Percentiles rank a stretch among this genome's conserved stretches.
Evolutionary conservation across 768 basidiomycete species (phyloP).

Genomic region (Xerocomellus amylosporus): DNA sequence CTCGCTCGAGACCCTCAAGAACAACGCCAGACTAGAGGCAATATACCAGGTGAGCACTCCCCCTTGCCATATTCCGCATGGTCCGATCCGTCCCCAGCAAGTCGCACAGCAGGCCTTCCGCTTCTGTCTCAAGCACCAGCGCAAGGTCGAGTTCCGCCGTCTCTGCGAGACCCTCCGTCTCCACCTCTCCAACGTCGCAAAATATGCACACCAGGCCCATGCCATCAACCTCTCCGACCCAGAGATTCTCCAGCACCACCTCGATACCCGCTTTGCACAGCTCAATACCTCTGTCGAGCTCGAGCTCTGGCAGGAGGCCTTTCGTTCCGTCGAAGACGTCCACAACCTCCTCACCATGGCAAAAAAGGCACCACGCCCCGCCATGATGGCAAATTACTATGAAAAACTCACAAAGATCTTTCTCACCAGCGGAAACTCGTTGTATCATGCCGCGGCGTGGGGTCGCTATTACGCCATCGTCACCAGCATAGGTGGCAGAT

Average conservation of each 20-base stretch:
- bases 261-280: conserved; percentile 96
- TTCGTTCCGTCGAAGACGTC: conserved; percentile 97
- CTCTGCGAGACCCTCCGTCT: conserved; percentile 95
- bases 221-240: conserved; percentile 94
- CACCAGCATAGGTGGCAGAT: conserved; percentile 67
- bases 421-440: conserved; percentile 88
- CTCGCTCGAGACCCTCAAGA: conserved; percentile 92
- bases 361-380: conserved; percentile 87
- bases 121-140: conserved; percentile 90
- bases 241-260: conserved; percentile 91
- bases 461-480: conserved; percentile 76
- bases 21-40: conserved; percentile 86
- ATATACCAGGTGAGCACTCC: conserved; percentile 80
- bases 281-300: conserved; percentile 95
- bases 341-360: conserved; percentile 93
- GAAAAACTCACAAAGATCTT: conserved; percentile 97
- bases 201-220: conserved; percentile 91
- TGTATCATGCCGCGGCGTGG: conserved; percentile 98
- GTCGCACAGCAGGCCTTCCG: conserved; percentile 97
- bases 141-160: conserved; percentile 96
- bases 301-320: conserved; percentile 98
- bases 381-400: conserved; percentile 99
- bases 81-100: conserved; percentile 48
- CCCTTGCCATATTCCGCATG: too few species aligned
- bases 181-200: conserved; percentile 91